Evolutionary conservation across 371 early-diverging fungal genomes (phyloP).

Genomic region (Scutellospora calospora): DNA sequence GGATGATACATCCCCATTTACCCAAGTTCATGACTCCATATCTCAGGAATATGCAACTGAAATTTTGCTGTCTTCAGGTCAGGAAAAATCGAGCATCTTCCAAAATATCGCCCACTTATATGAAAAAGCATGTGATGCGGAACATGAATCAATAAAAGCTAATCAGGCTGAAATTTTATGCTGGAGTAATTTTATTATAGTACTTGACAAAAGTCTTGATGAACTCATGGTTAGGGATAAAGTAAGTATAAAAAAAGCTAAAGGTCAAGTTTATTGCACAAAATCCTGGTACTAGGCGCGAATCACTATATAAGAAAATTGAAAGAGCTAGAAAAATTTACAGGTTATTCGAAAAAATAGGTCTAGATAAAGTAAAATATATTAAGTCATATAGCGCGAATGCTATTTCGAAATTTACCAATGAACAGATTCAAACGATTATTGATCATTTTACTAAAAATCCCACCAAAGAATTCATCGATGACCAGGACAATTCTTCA

Average conservation of each 20-base stretch:
- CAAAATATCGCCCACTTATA: conserved; percentile 20
- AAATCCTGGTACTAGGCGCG: background rate
- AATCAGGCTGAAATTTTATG: conserved; percentile 40
- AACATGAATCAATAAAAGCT: conserved; percentile 31
- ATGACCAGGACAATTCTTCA: too few relatives aligned
- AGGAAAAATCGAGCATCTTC: conserved; percentile 14
- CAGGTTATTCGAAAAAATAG: too few relatives aligned
- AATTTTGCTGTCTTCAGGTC: conserved; percentile 1
- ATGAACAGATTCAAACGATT: too few relatives aligned
- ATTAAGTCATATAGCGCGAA: too few relatives aligned
- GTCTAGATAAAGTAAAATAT: too few relatives aligned
- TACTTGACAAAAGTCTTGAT: conserved; percentile 23
- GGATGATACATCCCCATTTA: background rate
- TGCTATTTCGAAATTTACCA: too few relatives aligned
- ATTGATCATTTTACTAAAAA: too few relatives aligned
- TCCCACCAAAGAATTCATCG: too few relatives aligned
- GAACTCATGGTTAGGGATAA: background rate
- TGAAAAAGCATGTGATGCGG: conserved; percentile 35
- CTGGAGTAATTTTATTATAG: conserved; percentile 32
- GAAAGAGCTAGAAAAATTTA: too few relatives aligned
- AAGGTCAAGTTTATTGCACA: conserved; percentile 33
- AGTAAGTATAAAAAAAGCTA: conserved; percentile 20
- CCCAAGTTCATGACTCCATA: conserved; percentile 19
- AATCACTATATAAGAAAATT: background rate
- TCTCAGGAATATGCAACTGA: background rate